Evolutionary conservation across 1,139 yeast genomes (phyloP), one percentile per base, ranked within the genome.

Genomic region (Protomyces inundatus): DNA sequence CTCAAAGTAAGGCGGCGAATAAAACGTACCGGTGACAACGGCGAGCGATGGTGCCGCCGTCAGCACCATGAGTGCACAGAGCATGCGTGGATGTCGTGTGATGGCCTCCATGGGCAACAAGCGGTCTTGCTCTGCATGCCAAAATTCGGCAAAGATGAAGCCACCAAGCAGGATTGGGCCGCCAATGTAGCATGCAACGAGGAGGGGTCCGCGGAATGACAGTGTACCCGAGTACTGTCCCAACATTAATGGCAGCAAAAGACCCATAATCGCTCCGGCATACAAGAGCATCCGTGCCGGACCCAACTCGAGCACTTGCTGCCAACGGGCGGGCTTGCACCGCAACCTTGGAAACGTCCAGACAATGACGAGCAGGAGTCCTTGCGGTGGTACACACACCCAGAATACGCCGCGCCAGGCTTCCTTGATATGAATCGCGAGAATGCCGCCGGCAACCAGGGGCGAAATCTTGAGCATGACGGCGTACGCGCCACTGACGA

Each of bases 401-500:
- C 62, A 58, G 42, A 58, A 51, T 7, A 58, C 35, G 39, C 50
- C 51, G 23, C 62, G 55, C 62, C 62, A 58, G 34, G 46, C 52
- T 14, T 58, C 52, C 12, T 37, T 36, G n/a, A 35, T 23, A 16
- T 51, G 42, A 5, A 51, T 51, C 34, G 45, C 53, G 5, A 58
- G 42, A 5, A 58, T 33, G 5, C 56, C 62, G 12, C 62, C 62
- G 10, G 62, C 39, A 7, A 58, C 12, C 30, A 58, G 6, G 1
- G 62, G 62, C 7, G 56, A 55, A 14, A 42, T 52, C 48, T 58
- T 58, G 55, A 58, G 37, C 62, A 58, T 58, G 35, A 58, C 42
- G n/a, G 56, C 62, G 34, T 58, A 58, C 14, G 35, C 35, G 7
- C 56, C 62, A 14, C 36, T 51, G 45, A 58, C 54, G 16, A 58